Conservation (phyloP, 139 green algal genomes). For the Ostreobium quekettii region DNA sequence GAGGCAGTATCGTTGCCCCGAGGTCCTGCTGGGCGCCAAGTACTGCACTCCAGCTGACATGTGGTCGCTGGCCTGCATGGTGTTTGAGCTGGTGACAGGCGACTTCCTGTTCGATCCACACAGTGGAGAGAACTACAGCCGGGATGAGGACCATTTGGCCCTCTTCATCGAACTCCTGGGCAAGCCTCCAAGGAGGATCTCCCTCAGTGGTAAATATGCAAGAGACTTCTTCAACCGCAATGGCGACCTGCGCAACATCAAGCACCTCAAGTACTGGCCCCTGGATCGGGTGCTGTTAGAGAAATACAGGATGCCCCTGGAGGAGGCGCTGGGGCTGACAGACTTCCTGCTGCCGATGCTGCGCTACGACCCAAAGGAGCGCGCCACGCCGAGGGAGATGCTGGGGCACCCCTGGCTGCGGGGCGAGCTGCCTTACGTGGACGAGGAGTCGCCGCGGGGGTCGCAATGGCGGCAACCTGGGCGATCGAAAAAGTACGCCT, state of each 20-base stretch:
- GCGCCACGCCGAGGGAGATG: conserved; percentile 73
- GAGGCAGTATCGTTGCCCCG: conserved; percentile 84
- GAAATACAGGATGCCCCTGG: conserved; percentile 77
- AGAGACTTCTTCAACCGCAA: conserved; percentile 84
- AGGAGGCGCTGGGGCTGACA: conserved; percentile 68
- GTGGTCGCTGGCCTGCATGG: conserved; percentile 92
- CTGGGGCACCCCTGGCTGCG: conserved; percentile 85
- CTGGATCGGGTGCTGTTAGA: conserved; percentile 81
- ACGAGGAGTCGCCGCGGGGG: too few species aligned
- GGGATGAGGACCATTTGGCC: conserved; percentile 97
- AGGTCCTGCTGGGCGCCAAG: conserved; percentile 71
- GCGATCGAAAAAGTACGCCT: too few species aligned
- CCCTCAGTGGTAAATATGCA: conserved; percentile 57
- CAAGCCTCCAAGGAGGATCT: conserved; percentile 70
- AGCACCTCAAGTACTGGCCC: conserved; percentile 82
- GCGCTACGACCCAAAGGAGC: conserved; percentile 67
- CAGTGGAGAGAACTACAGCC: conserved; percentile 49
- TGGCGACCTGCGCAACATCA: conserved; percentile 88
- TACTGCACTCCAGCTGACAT: conserved; percentile 90
- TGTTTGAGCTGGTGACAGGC: conserved; percentile 97
- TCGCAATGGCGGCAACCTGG: too few species aligned
- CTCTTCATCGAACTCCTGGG: conserved; percentile 95
- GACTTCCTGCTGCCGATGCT: conserved; percentile 92
- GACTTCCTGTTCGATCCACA: conserved; percentile 95
- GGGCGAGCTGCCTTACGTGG: too few species aligned